phyloP scores from a whole-genome alignment of 371 early-diverging fungal species.

The Mucor mucedo region DNA sequence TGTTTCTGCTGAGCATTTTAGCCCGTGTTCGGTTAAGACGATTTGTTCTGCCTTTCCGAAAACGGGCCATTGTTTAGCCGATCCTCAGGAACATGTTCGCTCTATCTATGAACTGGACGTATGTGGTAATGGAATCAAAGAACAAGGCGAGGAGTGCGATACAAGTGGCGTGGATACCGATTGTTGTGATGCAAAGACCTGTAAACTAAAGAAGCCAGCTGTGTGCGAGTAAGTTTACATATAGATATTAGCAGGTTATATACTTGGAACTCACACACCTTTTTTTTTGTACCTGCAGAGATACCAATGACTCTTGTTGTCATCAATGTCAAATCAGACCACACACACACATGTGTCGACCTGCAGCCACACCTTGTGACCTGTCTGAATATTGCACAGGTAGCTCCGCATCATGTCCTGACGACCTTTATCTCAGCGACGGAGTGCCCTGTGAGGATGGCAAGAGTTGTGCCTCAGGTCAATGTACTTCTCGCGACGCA shows the following conservation, averaged over 20 bases:
- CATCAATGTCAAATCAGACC: constrained; percentile 71
- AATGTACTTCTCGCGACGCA: constrained; percentile 85
- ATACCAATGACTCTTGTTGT: constrained; percentile 87
- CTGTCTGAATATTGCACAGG: constrained; percentile 84
- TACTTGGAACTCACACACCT: neutral
- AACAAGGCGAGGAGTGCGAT: constrained; percentile 93
- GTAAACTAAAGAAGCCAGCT: constrained; percentile 80
- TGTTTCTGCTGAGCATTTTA: constrained; percentile 67
- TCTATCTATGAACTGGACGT: constrained; percentile 51
- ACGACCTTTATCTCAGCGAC: constrained; percentile 68
- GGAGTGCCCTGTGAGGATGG: constrained; percentile 67
- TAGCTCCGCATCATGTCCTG: constrained; percentile 73
- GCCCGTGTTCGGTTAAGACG: constrained; percentile 77
- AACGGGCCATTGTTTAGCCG: constrained; percentile 61
- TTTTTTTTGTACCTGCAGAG: constrained; percentile 45
- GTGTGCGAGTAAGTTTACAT: constrained; percentile 65
- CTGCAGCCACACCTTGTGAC: constrained; percentile 82
- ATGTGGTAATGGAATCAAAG: constrained; percentile 95
- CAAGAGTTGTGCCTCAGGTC: constrained; percentile 83
- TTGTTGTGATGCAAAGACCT: constrained; percentile 85
- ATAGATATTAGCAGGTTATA: too few species aligned
- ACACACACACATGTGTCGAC: constrained; percentile 72
- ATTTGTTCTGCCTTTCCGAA: constrained; percentile 68
- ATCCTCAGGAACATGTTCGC: constrained; percentile 53
- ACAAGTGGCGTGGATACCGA: constrained; percentile 77